Conservation (phyloP, 2,329 filamentous ascomycete species). For the Stromatinia cepivora region DNA sequence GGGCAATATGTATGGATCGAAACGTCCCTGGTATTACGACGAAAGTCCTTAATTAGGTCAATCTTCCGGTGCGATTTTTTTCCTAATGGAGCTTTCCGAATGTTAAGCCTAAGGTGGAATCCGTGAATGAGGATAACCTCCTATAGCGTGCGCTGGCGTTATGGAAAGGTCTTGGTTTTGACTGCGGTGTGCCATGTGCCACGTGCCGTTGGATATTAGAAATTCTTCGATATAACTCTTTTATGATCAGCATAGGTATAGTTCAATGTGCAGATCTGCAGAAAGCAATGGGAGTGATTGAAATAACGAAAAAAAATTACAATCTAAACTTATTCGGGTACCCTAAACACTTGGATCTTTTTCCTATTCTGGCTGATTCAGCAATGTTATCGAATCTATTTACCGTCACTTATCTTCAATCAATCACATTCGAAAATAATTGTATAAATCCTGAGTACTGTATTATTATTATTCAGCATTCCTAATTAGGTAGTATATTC, state of each 20-base stretch:
- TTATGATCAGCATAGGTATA: constrained; percentile 11
- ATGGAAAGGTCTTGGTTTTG: constrained; percentile 1
- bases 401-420: too few relatives aligned
- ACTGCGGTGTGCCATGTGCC: constrained; percentile 18
- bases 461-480: too few relatives aligned
- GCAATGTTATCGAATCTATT: too few relatives aligned
- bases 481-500: too few relatives aligned
- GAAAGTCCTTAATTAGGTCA: constrained; percentile 23
- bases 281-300: too few relatives aligned
- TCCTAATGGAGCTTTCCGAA: background rate
- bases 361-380: too few relatives aligned
- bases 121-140: background rate
- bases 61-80: constrained; percentile 18
- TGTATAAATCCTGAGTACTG: too few relatives aligned
- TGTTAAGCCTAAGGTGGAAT: background rate
- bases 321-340: too few relatives aligned
- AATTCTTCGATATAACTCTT: background rate
- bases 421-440: too few relatives aligned
- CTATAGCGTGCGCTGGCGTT: constrained; percentile 2
- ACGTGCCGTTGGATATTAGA: constrained; percentile 12
- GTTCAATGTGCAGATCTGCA: constrained; percentile 10
- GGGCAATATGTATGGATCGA: constrained; percentile 44
- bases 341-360: too few relatives aligned
- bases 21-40: constrained; percentile 38
- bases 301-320: too few relatives aligned